Conservation (phyloP, 2,329 filamentous ascomycete genomes). For the Thermothelomyces thermophilus region DNA sequence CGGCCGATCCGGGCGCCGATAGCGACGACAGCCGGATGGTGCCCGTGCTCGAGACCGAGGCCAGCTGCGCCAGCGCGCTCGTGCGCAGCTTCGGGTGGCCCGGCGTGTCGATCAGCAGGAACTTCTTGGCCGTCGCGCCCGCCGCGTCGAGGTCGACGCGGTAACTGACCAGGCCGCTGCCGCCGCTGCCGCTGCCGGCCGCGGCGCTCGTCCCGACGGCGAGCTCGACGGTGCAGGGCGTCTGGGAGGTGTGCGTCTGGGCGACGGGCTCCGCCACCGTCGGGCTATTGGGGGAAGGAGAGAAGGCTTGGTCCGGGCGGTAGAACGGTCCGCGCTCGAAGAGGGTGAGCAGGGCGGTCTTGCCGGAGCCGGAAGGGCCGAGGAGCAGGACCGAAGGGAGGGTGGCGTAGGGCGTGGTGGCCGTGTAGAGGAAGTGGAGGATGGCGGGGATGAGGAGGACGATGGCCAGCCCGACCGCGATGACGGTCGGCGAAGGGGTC, state of each 20-base stretch:
- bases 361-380: constrained; percentile 76
- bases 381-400: constrained; percentile 73
- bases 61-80: constrained; percentile 51
- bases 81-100: constrained; percentile 91
- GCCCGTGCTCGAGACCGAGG: constrained; percentile 1
- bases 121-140: constrained; percentile 56
- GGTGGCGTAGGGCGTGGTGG: constrained; percentile 55
- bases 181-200: constrained; percentile 30
- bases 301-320: constrained; percentile 16
- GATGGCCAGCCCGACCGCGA: constrained; percentile 64
- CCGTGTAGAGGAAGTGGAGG: constrained; percentile 69
- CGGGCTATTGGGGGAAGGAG: constrained; percentile 23
- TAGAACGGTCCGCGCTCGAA: constrained; percentile 46
- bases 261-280: constrained; percentile 26
- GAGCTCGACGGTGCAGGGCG: constrained; percentile 46
- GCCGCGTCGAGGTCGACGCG: constrained; percentile 49
- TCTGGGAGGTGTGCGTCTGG: constrained; percentile 51
- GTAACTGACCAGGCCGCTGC: constrained; percentile 39
- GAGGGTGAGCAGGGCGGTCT: constrained; percentile 80
- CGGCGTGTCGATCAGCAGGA: constrained; percentile 80
- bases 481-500: constrained; percentile 52
- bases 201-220: constrained; percentile 33
- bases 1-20: constrained; percentile 9
- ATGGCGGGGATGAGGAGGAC: constrained; percentile 68
- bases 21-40: constrained; percentile 5